phyloP scores from a whole-genome alignment of 1,284 basidiomycete species.

The Schizophyllum amplum region DNA sequence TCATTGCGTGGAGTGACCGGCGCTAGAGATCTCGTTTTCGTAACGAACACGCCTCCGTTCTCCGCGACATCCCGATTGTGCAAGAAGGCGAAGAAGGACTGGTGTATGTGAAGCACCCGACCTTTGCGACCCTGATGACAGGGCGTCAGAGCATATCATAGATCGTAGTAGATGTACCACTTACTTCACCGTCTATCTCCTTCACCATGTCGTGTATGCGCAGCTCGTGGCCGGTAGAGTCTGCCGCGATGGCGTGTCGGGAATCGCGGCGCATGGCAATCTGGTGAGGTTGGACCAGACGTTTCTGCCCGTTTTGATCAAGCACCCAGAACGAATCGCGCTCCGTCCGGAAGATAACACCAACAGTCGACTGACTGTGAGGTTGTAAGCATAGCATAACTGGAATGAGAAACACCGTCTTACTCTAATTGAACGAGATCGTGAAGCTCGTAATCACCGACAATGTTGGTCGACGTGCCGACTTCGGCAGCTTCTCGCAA shows the following conservation, averaged over 20 bases:
- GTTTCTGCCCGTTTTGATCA: conserved; percentile 88
- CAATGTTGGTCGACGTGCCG: conserved; percentile 80
- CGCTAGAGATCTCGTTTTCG: conserved; percentile 69
- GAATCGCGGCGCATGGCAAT: conserved; percentile 89
- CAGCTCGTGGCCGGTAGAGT: conserved; percentile 80
- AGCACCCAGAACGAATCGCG: conserved; percentile 92
- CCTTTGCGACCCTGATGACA: conserved; percentile 73
- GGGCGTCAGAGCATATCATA: conserved; percentile 2
- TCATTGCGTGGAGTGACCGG: conserved; percentile 29
- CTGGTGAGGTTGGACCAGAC: conserved; percentile 89
- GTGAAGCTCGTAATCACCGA: conserved; percentile 92
- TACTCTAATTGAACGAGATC: conserved; percentile 96
- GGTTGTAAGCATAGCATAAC: not conserved
- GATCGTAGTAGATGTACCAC: conserved; percentile 15
- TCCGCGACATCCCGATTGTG: conserved; percentile 88
- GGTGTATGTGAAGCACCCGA: conserved; percentile 89
- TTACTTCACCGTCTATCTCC: conserved; percentile 84
- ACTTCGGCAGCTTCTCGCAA: conserved; percentile 96
- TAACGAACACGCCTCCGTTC: conserved; percentile 93
- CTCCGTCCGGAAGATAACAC: conserved; percentile 97
- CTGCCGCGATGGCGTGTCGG: conserved; percentile 79
- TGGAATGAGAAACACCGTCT: conserved; percentile 22
- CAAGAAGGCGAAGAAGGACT: conserved; percentile 91
- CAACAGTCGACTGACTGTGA: conserved; percentile 80
- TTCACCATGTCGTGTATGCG: conserved; percentile 89